These are phyloP conservation scores for Komagataella pastoris DNA, from an alignment of 805 yeast species.

Conservation along the genomic window DNA sequence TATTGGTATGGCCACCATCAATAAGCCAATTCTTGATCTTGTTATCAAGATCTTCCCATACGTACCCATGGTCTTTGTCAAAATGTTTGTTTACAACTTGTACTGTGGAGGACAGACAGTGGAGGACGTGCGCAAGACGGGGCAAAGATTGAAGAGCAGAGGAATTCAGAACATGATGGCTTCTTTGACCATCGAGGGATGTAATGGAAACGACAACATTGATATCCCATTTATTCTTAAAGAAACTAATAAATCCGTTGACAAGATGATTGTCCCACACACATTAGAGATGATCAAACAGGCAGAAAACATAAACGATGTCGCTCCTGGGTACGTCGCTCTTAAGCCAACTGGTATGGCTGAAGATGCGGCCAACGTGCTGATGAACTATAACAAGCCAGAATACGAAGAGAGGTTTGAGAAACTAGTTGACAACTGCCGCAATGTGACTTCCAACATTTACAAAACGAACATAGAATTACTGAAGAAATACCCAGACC, in stretches of 20 bases:
- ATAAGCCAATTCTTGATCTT: conserved; percentile 44
- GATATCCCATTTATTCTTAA: conserved; percentile 45
- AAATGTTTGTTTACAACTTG: conserved; percentile 61
- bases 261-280: conserved; percentile 57
- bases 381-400: conserved; percentile 45
- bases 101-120: conserved; percentile 87
- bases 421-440: conserved; percentile 51
- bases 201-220: conserved; percentile 58
- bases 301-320: conserved; percentile 38
- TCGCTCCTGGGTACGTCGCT: conserved; percentile 89
- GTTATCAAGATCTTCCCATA: conserved; percentile 60
- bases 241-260: conserved; percentile 56
- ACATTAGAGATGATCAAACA: conserved; percentile 42
- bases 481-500: conserved; percentile 39
- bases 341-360: conserved; percentile 88
- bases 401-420: conserved; percentile 37
- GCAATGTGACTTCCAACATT: conserved; percentile 44
- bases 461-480: conserved; percentile 37
- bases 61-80: conserved; percentile 60
- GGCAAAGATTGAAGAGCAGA: conserved; percentile 47
- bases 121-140: conserved; percentile 58
- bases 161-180: conserved; percentile 92
- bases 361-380: conserved; percentile 59
- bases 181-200: conserved; percentile 86
- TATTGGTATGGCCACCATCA: conserved; percentile 58